These are phyloP conservation scores for Penicillium pulvis DNA, from an alignment of 495 filamentous ascomycete species.

Conservation along the genomic window DNA sequence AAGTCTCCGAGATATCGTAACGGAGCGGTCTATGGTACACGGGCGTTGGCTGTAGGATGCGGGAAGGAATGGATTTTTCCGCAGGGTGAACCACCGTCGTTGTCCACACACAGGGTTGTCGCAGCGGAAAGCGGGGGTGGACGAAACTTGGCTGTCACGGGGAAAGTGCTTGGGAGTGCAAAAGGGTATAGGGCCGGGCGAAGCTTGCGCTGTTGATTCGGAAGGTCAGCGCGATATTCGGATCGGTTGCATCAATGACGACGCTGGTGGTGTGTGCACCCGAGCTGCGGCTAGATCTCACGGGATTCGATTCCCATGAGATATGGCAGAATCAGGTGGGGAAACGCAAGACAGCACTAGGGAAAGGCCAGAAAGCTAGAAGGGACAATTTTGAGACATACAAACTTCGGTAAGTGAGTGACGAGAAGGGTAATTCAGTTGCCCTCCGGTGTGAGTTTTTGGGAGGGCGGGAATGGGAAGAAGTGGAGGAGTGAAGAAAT, in stretches of 20 bases:
- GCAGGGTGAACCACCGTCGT: conserved; percentile 2
- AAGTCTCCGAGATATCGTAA: conserved; percentile 32
- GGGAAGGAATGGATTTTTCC: neutral
- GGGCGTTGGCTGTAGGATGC: conserved; percentile 10
- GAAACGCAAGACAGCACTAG: conserved; percentile 4
- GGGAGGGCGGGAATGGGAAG: conserved; percentile 16
- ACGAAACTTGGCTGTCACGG: conserved; percentile 5
- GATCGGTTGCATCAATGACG: conserved; percentile 26
- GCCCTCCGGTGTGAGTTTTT: conserved; percentile 21
- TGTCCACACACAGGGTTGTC: conserved; percentile 9
- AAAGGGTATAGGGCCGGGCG: conserved; percentile 31
- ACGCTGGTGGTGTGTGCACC: conserved; percentile 26
- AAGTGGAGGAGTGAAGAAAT: conserved; percentile 14
- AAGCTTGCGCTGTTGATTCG: conserved; percentile 34
- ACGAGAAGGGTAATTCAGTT: conserved; percentile 24
- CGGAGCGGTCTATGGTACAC: conserved; percentile 37
- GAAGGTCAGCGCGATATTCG: conserved; percentile 28
- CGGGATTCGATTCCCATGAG: conserved; percentile 10
- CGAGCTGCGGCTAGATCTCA: conserved; percentile 16
- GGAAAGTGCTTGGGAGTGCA: conserved; percentile 3
- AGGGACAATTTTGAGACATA: conserved; percentile 3
- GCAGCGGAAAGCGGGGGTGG: conserved; percentile 15
- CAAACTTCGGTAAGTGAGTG: conserved; percentile 37
- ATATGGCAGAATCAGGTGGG: neutral
- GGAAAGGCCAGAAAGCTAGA: neutral